Percentiles rank a stretch among this genome's conserved stretches.
phyloP scores from a whole-genome alignment of 1,139 yeast genomes.

The Yamadazyma oceani region DNA sequence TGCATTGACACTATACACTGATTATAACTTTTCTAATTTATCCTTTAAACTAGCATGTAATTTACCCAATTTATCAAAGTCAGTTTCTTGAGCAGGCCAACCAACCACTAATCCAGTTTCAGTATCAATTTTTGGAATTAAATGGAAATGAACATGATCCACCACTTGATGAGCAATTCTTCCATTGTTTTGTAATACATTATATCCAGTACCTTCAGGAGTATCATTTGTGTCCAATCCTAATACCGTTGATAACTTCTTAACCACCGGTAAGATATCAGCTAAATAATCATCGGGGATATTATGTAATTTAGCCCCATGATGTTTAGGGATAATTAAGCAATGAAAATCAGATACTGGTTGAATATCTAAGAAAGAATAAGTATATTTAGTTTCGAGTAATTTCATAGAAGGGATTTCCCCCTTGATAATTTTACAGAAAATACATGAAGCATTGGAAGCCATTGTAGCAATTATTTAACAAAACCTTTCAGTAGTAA shows the following conservation, averaged over 20 bases:
- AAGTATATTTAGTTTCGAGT: conserved; percentile 74
- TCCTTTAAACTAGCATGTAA: conserved; percentile 62
- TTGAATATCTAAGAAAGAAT: conserved; percentile 87
- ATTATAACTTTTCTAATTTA: conserved; percentile 40
- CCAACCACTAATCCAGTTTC: conserved; percentile 79
- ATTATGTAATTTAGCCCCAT: conserved; percentile 88
- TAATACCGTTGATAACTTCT: conserved; percentile 75
- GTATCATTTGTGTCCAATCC: conserved; percentile 55
- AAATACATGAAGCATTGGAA: conserved; percentile 52
- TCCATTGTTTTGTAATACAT: conserved; percentile 89
- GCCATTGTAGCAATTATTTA: conserved; percentile 2
- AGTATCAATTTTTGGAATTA: conserved; percentile 79
- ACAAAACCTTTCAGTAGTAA: no score
- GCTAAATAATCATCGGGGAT: conserved; percentile 86
- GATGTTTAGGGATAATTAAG: conserved; percentile 84
- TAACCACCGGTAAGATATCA: conserved; percentile 84
- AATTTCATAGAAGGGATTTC: conserved; percentile 91
- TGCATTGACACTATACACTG: background rate
- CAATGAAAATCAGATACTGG: conserved; percentile 91
- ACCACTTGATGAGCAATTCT: conserved; percentile 91
- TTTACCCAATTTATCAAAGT: conserved; percentile 65
- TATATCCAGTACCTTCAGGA: conserved; percentile 80
- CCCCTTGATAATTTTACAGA: conserved; percentile 90
- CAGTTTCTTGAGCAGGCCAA: conserved; percentile 87
- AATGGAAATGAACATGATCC: conserved; percentile 94